Percentiles rank a stretch among this genome's conserved stretches.
phyloP scores from a whole-genome alignment of 108 stramenopile genomes.

The Schizochytrium sp. region DNA sequence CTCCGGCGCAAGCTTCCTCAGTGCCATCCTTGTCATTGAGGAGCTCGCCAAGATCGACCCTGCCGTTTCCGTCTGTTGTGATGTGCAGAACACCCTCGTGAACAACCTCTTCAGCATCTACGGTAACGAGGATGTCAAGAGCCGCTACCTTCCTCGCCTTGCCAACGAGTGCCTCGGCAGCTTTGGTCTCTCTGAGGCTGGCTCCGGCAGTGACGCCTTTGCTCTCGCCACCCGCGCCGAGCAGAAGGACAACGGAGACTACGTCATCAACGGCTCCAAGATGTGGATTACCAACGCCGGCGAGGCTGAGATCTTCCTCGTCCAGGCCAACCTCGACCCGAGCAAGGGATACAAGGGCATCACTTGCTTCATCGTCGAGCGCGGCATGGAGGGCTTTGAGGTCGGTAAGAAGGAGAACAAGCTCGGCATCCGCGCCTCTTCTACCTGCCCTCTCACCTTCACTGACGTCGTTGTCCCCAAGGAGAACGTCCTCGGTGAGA shows the following conservation, averaged over 20 bases:
- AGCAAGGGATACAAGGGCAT: conserved; percentile 90
- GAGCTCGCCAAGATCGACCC: conserved; percentile 92
- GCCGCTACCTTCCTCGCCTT: conserved; percentile 85
- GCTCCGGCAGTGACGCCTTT: conserved; percentile 92
- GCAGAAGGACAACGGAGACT: conserved; percentile 80
- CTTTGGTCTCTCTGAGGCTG: conserved; percentile 91
- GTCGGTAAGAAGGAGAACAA: conserved; percentile 91
- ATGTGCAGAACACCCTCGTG: conserved; percentile 95
- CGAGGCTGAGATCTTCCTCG: conserved; percentile 87
- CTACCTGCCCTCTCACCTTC: conserved; percentile 88
- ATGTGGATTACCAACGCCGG: conserved; percentile 93
- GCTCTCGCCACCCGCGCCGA: conserved; percentile 87
- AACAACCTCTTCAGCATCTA: conserved; percentile 93
- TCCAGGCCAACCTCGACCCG: conserved; percentile 90
- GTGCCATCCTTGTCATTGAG: conserved; percentile 89
- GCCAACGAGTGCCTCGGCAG: conserved; percentile 85
- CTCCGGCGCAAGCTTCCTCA: conserved; percentile 85
- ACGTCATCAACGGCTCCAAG: conserved; percentile 89
- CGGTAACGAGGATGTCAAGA: conserved; percentile 82
- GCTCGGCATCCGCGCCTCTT: conserved; percentile 88
- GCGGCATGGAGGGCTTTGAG: conserved; percentile 81
- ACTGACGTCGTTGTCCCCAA: conserved; percentile 86
- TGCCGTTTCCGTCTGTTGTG: conserved; percentile 87
- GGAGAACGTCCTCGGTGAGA: conserved; percentile 84
- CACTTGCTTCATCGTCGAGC: conserved; percentile 92